Conservation (phyloP, 2,329 filamentous ascomycete genomes). For the Samsoniella hepiali region DNA sequence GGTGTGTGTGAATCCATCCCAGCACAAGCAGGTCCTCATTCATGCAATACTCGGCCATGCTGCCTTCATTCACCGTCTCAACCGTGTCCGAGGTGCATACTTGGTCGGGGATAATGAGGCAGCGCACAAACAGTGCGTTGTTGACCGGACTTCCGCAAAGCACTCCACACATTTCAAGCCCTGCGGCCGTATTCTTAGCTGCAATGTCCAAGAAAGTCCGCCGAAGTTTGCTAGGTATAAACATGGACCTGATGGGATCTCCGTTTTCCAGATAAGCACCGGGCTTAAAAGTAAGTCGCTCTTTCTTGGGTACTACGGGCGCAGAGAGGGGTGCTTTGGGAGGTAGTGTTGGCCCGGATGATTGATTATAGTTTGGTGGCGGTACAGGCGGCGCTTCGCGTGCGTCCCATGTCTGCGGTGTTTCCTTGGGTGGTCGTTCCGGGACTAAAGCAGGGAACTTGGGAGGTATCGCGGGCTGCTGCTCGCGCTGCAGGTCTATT, state of each 20-base stretch:
- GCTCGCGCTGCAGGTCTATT: constrained; percentile 40
- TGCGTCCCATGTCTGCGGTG: constrained; percentile 13
- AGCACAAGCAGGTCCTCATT: constrained; percentile 78
- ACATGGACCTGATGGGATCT: constrained; percentile 78
- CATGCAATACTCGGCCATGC: constrained; percentile 86
- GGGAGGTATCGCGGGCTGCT: constrained; percentile 22
- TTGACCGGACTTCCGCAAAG: constrained; percentile 87
- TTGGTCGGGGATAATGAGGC: constrained; percentile 87
- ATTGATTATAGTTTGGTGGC: constrained; percentile 16
- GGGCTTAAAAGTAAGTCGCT: constrained; percentile 66
- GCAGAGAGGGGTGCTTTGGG: constrained; percentile 16
- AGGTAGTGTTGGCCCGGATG: constrained; percentile 2
- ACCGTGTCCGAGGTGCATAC: constrained; percentile 88
- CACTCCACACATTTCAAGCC: constrained; percentile 93
- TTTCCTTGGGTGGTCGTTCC: constrained; percentile 33
- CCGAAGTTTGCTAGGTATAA: constrained; percentile 75
- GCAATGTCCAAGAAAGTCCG: constrained; percentile 72
- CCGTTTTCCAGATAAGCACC: constrained; percentile 89
- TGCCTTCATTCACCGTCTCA: constrained; percentile 83
- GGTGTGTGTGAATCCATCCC: constrained; percentile 98
- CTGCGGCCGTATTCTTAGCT: constrained; percentile 69
- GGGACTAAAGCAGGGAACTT: constrained; percentile 28
- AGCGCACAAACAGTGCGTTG: constrained; percentile 88
- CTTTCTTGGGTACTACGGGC: constrained; percentile 41
- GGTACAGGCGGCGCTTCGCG: constrained; percentile 12